Evolutionary conservation across 2,329 filamentous ascomycete genomes (phyloP), one percentile per base, ranked within the genome.

Genomic region (Karstenula rhodostoma): DNA sequence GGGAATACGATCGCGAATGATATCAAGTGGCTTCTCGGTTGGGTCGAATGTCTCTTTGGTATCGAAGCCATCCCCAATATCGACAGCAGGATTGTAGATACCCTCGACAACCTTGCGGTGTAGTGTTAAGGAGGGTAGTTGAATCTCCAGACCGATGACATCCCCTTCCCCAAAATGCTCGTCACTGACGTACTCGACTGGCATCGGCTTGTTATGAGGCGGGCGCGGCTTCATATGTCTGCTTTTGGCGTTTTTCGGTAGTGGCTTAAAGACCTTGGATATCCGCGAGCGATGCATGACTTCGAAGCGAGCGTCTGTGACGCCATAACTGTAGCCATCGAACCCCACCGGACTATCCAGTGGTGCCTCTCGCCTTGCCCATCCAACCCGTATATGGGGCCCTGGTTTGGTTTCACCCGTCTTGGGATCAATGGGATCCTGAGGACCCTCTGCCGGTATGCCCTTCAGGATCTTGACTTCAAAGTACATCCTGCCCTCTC

Each of bases 261-360:
- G 66, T 0, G 74, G 73, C 37, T 78, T 78, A 71, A 78, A 94
- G 78, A 97, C 94, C 67, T 94, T 91, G 73, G 93, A 93, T n/a
- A 94, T 93, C 51, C 94, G 89, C 64, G 94, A 97, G 82, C 95
- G 93, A 81, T 95, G 93, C 56, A 97, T 91, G 63, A 94, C 94
- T 76, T 98, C 93, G 22, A 95, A 95, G 33, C 90, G 87, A 25
- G 94, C 89, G 72, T 99, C 95, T 46, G 94, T 90, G 59, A 98
- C 87, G 48, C 92, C 94, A 75, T 98, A 98, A 73, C 94, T 96
- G 80, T 98, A 97, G 44, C 91, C 91, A 73, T 96, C 92, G 67
- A 93, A 95, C 0, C 93, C 92, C 0, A 95, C 92, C 0, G 92
- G 92, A 0, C 90, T 90, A 77, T 96, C 93, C 1, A 95, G 80